A percentile compares a stretch with the other conserved stretches of the same genome.
These are phyloP conservation scores for Periglandula ipomoeae DNA, from an alignment of 2,329 filamentous ascomycete species.

Conservation along the genomic window DNA sequence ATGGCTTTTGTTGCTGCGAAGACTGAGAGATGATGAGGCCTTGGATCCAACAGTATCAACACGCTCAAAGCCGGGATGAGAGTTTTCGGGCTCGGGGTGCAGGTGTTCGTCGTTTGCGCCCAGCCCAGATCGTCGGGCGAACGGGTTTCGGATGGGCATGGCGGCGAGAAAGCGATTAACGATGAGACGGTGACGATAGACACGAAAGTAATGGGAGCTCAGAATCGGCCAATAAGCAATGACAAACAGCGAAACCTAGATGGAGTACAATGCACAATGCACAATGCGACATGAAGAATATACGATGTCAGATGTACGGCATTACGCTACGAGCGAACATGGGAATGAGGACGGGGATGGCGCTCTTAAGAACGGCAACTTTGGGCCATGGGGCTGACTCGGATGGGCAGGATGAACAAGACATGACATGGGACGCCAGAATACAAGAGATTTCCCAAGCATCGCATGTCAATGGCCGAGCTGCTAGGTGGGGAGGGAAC, in stretches of 20 bases:
- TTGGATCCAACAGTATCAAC: conserved; percentile 55
- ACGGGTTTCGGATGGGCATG: conserved; percentile 69
- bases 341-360: background rate
- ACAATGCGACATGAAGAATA: background rate
- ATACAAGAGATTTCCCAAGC: background rate
- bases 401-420: background rate
- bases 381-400: background rate
- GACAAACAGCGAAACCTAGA: background rate
- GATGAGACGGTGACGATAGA: background rate
- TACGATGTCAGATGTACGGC: background rate
- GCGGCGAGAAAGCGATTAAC: conserved; percentile 2
- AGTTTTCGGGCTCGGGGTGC: conserved; percentile 28
- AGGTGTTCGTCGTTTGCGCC: conserved; percentile 44
- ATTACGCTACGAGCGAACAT: background rate
- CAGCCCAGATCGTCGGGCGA: conserved; percentile 48
- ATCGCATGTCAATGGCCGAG: background rate
- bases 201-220: background rate
- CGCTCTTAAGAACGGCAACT: background rate
- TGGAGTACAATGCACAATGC: background rate
- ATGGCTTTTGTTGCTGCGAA: conserved; percentile 49
- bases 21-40: conserved; percentile 52
- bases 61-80: conserved; percentile 43
- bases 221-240: background rate
- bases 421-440: background rate
- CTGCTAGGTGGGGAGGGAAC: background rate